Base-by-base conservation (phyloP, 2,329 filamentous ascomycete species). In the Beauveria australis region DNA sequence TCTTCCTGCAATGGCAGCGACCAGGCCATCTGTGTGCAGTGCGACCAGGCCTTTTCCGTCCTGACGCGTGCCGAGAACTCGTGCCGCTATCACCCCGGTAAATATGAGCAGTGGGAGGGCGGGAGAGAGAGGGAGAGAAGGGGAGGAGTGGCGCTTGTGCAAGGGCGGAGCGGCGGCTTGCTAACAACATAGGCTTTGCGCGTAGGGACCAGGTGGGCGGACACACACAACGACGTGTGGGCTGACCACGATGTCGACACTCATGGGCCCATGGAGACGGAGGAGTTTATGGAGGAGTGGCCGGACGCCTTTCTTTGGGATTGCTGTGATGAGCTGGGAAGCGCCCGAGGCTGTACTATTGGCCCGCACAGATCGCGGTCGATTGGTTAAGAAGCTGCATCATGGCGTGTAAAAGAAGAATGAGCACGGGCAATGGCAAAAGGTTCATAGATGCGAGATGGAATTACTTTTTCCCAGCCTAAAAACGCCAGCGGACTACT, bases 261-360 rank as follows among this genome's bases (percentile, higher is more conserved):
- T 1, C 55, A 64, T 9, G 69, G 66, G 6, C 37, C 24, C 2
- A 59, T 64, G 30, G 63, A 71, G 14, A 56, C 65, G 0, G 53
- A 65, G 0, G 63, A 64, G 9, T 62, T 54, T 18, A 56, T 61
- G 1, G 7, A 28, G 4, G 52, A 63, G 0, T 28, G 7, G 6
- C 70, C 67, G 0, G 61, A 69, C 2, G 66, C 63, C 1, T 71
- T 69, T 49, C n/a, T 44, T 2, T 70, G 65, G 64, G 40, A 30
- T 10, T 69, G 69, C 41, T 70, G 68, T 43, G 26, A 63, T 1
- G 37, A 57, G 19, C 10, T 61, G 51, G 28, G 28, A 33, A n/a
- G 26, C 62, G 3, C 2, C 0, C 1, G 8, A n/a, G 67, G 68
- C 3, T 69, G 68, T 33, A 22, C 16, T 6, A 14, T 30, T 9